Conservation (phyloP, 176 grass and related monocot genomes). For the Saccharum officinarum region DNA sequence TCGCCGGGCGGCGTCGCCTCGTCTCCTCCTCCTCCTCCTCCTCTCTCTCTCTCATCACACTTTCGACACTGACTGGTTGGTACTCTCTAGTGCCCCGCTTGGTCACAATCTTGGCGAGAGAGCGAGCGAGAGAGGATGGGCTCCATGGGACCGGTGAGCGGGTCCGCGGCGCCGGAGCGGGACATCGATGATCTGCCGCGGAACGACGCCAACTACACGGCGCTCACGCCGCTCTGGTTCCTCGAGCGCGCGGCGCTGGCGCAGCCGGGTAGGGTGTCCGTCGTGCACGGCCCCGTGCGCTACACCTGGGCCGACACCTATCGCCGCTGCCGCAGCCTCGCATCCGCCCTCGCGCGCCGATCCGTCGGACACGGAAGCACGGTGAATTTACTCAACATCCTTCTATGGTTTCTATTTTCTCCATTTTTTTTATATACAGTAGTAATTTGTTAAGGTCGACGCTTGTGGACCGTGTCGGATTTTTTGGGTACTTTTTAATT, state of each 20-base stretch:
- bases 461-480: background rate
- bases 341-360: constrained; percentile 64
- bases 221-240: constrained; percentile 96
- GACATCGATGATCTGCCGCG: constrained; percentile 93
- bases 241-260: constrained; percentile 86
- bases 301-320: constrained; percentile 91
- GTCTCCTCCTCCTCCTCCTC: background rate
- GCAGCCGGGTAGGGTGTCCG: constrained; percentile 58
- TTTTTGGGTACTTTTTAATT: background rate
- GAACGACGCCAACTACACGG: constrained; percentile 87
- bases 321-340: constrained; percentile 83
- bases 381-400: constrained; percentile 15
- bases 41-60: background rate
- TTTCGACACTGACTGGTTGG: background rate
- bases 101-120: background rate
- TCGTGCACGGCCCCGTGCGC: constrained; percentile 70
- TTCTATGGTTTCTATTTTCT: background rate
- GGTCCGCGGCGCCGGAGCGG: constrained; percentile 38
- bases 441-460: background rate
- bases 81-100: background rate
- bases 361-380: constrained; percentile 70
- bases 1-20: background rate
- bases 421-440: background rate
- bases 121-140: constrained; percentile 18
- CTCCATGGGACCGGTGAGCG: background rate